Base-by-base conservation (phyloP, 1,284 basidiomycete species). In the Ustilago trichophora region DNA sequence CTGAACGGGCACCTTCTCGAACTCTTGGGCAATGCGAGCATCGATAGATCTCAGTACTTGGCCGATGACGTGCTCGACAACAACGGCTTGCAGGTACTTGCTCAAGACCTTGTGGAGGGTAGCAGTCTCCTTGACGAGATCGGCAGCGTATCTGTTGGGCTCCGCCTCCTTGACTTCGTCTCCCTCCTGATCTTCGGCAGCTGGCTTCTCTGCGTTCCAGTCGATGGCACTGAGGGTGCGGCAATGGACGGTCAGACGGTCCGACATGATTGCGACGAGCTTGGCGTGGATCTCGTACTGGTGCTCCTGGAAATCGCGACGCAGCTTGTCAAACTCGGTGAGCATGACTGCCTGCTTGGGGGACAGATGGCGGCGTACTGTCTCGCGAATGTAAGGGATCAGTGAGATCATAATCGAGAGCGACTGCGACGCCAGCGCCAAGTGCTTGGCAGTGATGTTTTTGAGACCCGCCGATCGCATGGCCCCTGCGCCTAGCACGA, bases 211-310 rank as follows among this genome's bases (percentile, higher is more conserved):
- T n/a, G 59, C 71, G 18, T 67, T 66, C 73, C 73, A 75, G 27
- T 77, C 71, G 27, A 65, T 50, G 12, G 38, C 34, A 83, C 89
- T 88, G 50, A 94, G 84, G 22, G 88, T 85, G 77, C 88, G 89
- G 80, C 91, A 89, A 82, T 98, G 95, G 1, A 91, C 89, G 62
- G 86, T 88, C 41, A 98, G 85, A 45, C 95, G 87, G 83, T 98
- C 95, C 47, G 93, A 90, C 96, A 99, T 98, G 83, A 98, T 99
- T 31, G 93, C 91, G 45, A 98, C 90, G 48, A 99, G 86, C 84
- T 99, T 99, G 51, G 92, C 87, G 82, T 98, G 94, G 49, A 99
- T 97, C 84, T 98, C 96, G 80, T 94, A 92, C 83, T 98, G 96
- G 83, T 99, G 95, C 82, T 98, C 95, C 86, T 97, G 93, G 80